Evolutionary conservation across 805 yeast species (phyloP).

Genomic region (Yueomyces sinensis): DNA sequence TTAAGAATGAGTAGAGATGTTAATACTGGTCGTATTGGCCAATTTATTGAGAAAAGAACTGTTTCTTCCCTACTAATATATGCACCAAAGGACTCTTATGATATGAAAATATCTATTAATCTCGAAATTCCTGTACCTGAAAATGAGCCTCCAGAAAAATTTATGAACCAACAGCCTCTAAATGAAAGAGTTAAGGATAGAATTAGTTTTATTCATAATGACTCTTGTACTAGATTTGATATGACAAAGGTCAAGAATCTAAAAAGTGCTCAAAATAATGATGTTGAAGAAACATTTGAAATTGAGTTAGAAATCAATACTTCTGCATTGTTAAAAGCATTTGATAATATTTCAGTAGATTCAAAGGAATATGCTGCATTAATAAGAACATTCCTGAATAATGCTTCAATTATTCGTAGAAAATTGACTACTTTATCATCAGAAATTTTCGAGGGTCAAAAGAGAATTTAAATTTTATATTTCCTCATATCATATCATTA

Average conservation of each 20-base stretch:
- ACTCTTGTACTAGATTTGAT: slow-evolving; percentile 62
- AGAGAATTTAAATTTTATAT: no score
- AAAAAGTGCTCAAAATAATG: slow-evolving; percentile 13
- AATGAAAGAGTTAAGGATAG: slow-evolving; percentile 60
- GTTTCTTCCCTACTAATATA: slow-evolving; percentile 60
- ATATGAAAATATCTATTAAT: slow-evolving; percentile 61
- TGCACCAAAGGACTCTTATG: slow-evolving; percentile 67
- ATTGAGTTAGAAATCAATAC: slow-evolving; percentile 41
- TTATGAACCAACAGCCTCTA: slow-evolving; percentile 39
- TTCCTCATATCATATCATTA: no score
- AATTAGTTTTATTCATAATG: slow-evolving; percentile 56
- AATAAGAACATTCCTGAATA: slow-evolving; percentile 44
- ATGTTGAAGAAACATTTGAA: slow-evolving; percentile 26
- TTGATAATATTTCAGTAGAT: slow-evolving; percentile 30
- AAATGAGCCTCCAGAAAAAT: slow-evolving; percentile 40
- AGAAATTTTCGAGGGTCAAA: slow-evolving; percentile 26
- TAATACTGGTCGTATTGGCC: slow-evolving; percentile 51
- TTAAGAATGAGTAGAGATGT: slow-evolving; percentile 57
- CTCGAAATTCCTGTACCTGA: slow-evolving; percentile 57
- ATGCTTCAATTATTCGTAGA: slow-evolving; percentile 35
- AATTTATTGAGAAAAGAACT: slow-evolving; percentile 60
- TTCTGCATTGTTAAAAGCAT: slow-evolving; percentile 27
- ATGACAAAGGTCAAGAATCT: slow-evolving; percentile 42
- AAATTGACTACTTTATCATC: slow-evolving; percentile 22
- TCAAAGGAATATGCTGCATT: slow-evolving; percentile 46